These are phyloP conservation scores for Beauveria australis DNA, from an alignment of 2,329 filamentous ascomycete species.

Conservation along the genomic window DNA sequence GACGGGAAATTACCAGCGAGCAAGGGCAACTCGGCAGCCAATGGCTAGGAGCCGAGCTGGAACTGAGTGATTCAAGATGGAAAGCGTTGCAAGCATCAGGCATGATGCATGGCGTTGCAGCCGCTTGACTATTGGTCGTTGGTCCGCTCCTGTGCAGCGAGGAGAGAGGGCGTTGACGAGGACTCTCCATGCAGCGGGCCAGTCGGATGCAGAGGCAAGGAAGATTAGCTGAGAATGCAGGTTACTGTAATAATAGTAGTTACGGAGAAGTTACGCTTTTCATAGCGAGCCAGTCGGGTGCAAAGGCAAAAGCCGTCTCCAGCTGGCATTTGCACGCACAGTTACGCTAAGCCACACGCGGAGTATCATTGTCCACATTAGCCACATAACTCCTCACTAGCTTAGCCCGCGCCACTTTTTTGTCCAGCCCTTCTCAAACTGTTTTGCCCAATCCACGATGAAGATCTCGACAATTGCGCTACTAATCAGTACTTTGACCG, in stretches of 20 bases:
- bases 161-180: too few relatives aligned
- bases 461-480: slow-evolving; percentile 9
- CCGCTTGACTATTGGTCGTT: too few relatives aligned
- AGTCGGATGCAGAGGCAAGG: neutral
- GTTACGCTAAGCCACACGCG: slow-evolving; percentile 1
- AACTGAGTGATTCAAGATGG: too few relatives aligned
- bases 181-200: neutral
- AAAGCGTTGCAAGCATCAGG: too few relatives aligned
- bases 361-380: neutral
- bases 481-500: neutral
- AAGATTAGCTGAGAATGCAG: too few relatives aligned
- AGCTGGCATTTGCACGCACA: neutral
- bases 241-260: too few relatives aligned
- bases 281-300: neutral
- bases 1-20: too few relatives aligned
- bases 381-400: neutral
- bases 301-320: neutral
- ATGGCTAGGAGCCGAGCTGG: too few relatives aligned
- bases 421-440: neutral
- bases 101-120: too few relatives aligned
- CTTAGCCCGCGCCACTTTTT: neutral
- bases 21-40: too few relatives aligned
- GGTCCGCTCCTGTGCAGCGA: too few relatives aligned
- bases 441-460: slow-evolving; percentile 1
- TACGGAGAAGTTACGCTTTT: too few relatives aligned